Base-by-base conservation (phyloP, 1,139 yeast species). In the Yamadazyma dushanensis region DNA sequence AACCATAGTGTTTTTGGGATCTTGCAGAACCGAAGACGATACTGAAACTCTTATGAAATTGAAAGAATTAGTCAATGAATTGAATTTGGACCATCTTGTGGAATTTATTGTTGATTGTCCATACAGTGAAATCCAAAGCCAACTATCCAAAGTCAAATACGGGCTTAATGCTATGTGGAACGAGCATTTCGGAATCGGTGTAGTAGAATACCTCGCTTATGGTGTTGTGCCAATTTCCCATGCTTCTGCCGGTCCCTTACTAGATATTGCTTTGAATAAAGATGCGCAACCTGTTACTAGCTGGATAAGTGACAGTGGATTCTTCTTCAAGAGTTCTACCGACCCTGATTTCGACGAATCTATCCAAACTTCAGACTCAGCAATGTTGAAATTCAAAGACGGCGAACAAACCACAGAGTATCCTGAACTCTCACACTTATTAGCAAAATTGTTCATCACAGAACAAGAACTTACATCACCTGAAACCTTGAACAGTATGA, bases 111-210 rank as follows among this genome's bases (percentile, higher is more conserved):
- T 86, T 6, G 95, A 92, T 58, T 83, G 92, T 27, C 73, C 88
- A 5, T 87, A 88, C 65, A 70, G 66, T 2, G 74, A 70, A 18
- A 80, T 94, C 14, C 67, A 76, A 29, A 53, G 61, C 22, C 73
- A 76, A 44, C 66, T 94, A 30, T 54, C 68, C n/a, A 62, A 60
- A 7, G 78, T 90, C 2, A 78, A 80, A 26, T 81, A 78, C 50
- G 98, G 98, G 3, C 69, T 92, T 32, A 90, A 94, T 53, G 92
- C 96, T 18, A 94, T 94, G 99, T 94, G 98, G 98, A 92, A 94
- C 59, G 99, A 94, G 63, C 99, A 94, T 63, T 94, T 94, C 57
- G 99, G 99, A 14, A 94, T 94, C 54, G 95, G 96, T 2, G 94
- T 92, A 6, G 98, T 92, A 7, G 99, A 94, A 60, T 90, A 90